Evolutionary conservation across 192 early-diverging fungal genomes (phyloP).

Genomic region (Coemansia sp.): DNA sequence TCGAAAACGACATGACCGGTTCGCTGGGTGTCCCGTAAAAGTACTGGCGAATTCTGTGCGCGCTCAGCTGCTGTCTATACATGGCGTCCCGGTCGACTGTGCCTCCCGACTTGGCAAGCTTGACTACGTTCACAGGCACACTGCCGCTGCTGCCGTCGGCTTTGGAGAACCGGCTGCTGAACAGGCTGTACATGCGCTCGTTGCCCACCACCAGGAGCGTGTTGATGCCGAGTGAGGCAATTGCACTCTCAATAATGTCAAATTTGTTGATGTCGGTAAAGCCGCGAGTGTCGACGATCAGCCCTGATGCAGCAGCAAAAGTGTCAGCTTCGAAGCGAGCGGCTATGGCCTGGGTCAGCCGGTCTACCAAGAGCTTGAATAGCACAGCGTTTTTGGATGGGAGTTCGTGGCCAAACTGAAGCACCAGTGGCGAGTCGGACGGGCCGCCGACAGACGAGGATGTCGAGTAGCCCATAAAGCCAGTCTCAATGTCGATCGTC

Average conservation of each 20-base stretch:
- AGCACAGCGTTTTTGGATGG: slow-evolving; percentile 75
- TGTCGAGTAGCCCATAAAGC: slow-evolving; percentile 59
- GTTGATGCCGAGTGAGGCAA: slow-evolving; percentile 70
- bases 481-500: slow-evolving; percentile 80
- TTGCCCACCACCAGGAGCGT: slow-evolving; percentile 88
- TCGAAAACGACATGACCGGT: slow-evolving; percentile 80
- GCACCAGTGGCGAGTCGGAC: slow-evolving; percentile 74
- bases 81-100: slow-evolving; percentile 81
- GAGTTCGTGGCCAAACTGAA: slow-evolving; percentile 84
- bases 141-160: slow-evolving; percentile 40
- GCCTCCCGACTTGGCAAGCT: slow-evolving; percentile 90
- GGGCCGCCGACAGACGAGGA: slow-evolving; percentile 57
- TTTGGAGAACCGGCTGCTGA: slow-evolving; percentile 59
- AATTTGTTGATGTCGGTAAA: slow-evolving; percentile 71
- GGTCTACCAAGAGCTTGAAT: slow-evolving; percentile 64
- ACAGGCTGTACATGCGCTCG: slow-evolving; percentile 87
- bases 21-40: slow-evolving; percentile 85
- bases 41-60: slow-evolving; percentile 80
- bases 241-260: slow-evolving; percentile 68
- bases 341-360: slow-evolving; percentile 62
- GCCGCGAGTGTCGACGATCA: slow-evolving; percentile 86
- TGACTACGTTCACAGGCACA: slow-evolving; percentile 64
- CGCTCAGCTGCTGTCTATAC: slow-evolving; percentile 66
- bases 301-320: slow-evolving; percentile 60
- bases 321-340: slow-evolving; percentile 59